Percentiles rank a stretch among this genome's conserved stretches.
phyloP scores from a whole-genome alignment of 257 asterid species.

The Cinchona pubescens region DNA sequence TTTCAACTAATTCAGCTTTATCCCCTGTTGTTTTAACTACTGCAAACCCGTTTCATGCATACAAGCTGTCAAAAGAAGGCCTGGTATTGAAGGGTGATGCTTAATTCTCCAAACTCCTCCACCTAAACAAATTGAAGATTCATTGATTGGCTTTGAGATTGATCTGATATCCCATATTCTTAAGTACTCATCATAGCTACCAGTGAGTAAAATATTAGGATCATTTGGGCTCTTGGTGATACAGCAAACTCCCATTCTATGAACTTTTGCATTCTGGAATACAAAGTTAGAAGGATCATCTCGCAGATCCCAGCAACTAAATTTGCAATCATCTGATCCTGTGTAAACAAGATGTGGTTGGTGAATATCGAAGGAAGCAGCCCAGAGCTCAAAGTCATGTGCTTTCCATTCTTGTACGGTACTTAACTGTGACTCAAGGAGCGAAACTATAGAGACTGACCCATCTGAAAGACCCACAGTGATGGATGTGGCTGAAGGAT shows the following conservation, averaged over 20 bases:
- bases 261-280: slow-evolving; percentile 62
- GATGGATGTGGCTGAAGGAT: slow-evolving; percentile 59
- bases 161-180: slow-evolving; percentile 89
- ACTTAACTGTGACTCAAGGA: slow-evolving; percentile 48
- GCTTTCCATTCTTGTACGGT: slow-evolving; percentile 71
- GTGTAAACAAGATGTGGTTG: slow-evolving; percentile 75
- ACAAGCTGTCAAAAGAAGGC: slow-evolving; percentile 72
- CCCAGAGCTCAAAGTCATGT: slow-evolving; percentile 86
- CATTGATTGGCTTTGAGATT: slow-evolving; percentile 49
- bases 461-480: slow-evolving; percentile 88
- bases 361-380: slow-evolving; percentile 73
- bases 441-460: slow-evolving; percentile 63
- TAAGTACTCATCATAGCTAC: slow-evolving; percentile 80
- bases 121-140: slow-evolving; percentile 52
- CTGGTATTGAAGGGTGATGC: slow-evolving; percentile 61
- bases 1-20: slow-evolving; percentile 47
- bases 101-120: slow-evolving; percentile 97
- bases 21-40: slow-evolving; percentile 44
- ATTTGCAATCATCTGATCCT: slow-evolving; percentile 92
- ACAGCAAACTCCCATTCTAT: slow-evolving; percentile 83
- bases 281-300: slow-evolving; percentile 53
- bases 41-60: slow-evolving; percentile 92
- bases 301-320: slow-evolving; percentile 87
- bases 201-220: slow-evolving; percentile 60
- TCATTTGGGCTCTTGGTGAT: slow-evolving; percentile 72